Evolutionary conservation across 257 asterid genomes (phyloP), one percentile per base, ranked within the genome.

Genomic region (Nicotiana knightiana): DNA sequence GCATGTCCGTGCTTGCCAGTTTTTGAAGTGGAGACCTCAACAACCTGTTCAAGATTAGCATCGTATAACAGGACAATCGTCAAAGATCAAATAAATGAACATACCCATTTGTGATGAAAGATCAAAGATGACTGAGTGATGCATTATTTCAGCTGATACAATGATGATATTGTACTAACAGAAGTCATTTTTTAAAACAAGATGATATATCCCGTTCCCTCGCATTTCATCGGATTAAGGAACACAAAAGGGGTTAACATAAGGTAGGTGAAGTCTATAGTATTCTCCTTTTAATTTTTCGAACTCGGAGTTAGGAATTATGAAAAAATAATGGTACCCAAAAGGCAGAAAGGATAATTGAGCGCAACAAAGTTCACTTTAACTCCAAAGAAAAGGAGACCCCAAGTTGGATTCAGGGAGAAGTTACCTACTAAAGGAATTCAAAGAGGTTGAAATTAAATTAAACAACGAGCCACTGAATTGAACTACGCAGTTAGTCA

Each of bases 1-100:
- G 95, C 95, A 39, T 91, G 94, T 33, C 94, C 94, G 11, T 91
- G 94, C 88, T 89, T 91, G 73, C 95, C 95, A 12, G 95, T 91
- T 83, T 91, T 91, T 3, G 95, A 90, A 68, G 95, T 90, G 73
- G 95, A 91, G 64, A 91, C 95, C 79, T 91, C 95, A 16, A 90
- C 93, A 53, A 91, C 95, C 95, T 81, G 78, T 89, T 80, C 64
- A 64, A 13, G 37, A 59, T 68, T 71, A 57, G 18, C 64, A 82
- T 75, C 46, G 1, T 30, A 3, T 46, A 12, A 11, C 43, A 62
- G 7, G 37, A 21, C 53, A 58, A 43, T 37, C 15, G 51, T n/a
- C 9, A 57, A 55, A 8, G 24, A 39, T 43, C 21, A 54, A 54
- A 54, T 15, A 54, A 54, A 54, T 54, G 59, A 54, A 54, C 59